These are phyloP conservation scores for Pseudonitzschia delicatissima DNA, from an alignment of 108 stramenopile genomes.

Conservation along the genomic window DNA sequence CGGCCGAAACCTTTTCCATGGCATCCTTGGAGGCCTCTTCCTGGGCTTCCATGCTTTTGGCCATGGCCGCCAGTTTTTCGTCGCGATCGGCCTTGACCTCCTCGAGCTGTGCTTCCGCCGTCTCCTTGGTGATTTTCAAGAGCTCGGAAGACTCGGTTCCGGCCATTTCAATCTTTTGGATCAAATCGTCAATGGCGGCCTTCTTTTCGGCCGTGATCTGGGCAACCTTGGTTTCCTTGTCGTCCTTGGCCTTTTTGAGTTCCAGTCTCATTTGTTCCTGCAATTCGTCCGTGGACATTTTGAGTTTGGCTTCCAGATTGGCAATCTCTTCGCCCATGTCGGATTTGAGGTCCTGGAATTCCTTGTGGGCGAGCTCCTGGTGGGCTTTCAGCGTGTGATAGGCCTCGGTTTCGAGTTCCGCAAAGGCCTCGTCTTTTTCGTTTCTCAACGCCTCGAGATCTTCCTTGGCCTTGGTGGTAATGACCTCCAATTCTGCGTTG, in stretches of 20 bases:
- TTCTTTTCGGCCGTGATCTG: neutral
- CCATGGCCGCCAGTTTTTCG: neutral
- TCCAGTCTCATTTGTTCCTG: neutral
- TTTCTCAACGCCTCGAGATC: neutral
- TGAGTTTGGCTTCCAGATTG: neutral
- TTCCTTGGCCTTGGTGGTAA: neutral
- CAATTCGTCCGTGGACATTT: constrained; percentile 3
- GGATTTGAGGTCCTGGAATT: neutral
- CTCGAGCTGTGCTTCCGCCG: neutral
- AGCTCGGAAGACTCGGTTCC: neutral
- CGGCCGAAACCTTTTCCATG: neutral
- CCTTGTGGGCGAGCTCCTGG: neutral
- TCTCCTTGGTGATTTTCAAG: constrained; percentile 2
- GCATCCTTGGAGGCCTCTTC: constrained; percentile 8
- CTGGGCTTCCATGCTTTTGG: constrained; percentile 3
- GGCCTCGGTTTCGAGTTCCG: neutral
- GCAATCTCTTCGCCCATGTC: neutral
- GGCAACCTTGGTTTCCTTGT: constrained; percentile 18
- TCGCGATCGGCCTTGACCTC: neutral
- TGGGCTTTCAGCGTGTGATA: neutral
- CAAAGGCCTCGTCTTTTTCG: neutral
- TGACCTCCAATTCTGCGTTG: constrained; percentile 11
- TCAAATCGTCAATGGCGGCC: neutral
- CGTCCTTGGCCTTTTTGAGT: constrained; percentile 19
- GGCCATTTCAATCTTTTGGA: constrained; percentile 2